Conservation (phyloP, 1,139 yeast species). For the Saccharomyces hybrid region DNA sequence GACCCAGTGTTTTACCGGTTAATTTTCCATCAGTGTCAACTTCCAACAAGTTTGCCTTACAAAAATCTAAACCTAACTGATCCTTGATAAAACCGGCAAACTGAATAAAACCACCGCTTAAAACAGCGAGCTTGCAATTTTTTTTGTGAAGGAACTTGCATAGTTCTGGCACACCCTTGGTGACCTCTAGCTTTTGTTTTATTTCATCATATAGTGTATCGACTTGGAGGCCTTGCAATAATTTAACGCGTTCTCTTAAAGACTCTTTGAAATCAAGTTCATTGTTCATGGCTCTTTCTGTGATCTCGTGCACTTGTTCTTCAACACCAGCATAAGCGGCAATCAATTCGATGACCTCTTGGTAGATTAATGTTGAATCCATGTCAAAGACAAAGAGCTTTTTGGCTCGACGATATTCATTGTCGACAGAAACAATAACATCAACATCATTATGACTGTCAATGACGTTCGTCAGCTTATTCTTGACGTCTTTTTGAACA, state of each 20-base stretch:
- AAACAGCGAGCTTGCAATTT: slow-evolving; percentile 73
- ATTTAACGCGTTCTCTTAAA: slow-evolving; percentile 60
- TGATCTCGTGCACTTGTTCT: slow-evolving; percentile 67
- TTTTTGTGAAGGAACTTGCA: slow-evolving; percentile 51
- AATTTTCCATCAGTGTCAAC: slow-evolving; percentile 44
- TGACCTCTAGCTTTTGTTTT: slow-evolving; percentile 58
- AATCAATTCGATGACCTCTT: slow-evolving; percentile 92
- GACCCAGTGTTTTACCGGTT: slow-evolving; percentile 57
- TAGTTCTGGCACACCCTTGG: slow-evolving; percentile 76
- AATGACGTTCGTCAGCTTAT: slow-evolving; percentile 3
- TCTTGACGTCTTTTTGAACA: slow-evolving; percentile 4
- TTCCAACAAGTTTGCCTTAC: slow-evolving; percentile 72
- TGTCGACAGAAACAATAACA: slow-evolving; percentile 40
- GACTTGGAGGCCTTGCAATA: slow-evolving; percentile 74
- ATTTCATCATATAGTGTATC: slow-evolving; percentile 72
- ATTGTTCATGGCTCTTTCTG: slow-evolving; percentile 96
- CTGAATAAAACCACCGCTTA: slow-evolving; percentile 93
- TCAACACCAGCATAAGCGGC: slow-evolving; percentile 85
- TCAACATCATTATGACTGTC: slow-evolving; percentile 32
- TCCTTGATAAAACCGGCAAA: slow-evolving; percentile 70
- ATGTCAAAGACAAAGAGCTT: slow-evolving; percentile 84
- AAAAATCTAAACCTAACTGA: slow-evolving; percentile 70
- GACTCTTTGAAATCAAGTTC: slow-evolving; percentile 88
- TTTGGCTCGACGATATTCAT: slow-evolving; percentile 42
- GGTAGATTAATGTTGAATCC: slow-evolving; percentile 95